A percentile compares a stretch with the other conserved stretches of the same genome.
Conservation (phyloP, 2,329 filamentous ascomycete species). For the Talaromyces sp. region DNA sequence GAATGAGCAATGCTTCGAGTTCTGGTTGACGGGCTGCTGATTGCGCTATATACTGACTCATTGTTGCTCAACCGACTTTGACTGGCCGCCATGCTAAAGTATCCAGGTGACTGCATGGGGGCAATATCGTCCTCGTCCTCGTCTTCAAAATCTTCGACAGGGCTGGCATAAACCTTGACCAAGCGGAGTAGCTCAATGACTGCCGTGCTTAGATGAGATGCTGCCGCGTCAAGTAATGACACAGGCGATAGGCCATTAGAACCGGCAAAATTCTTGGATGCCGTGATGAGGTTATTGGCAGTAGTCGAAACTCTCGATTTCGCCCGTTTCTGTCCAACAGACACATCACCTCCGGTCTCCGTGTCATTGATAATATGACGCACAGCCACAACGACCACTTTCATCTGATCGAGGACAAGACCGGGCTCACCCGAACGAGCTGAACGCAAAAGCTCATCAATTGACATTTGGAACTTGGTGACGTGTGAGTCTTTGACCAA, state of each 20-base stretch:
- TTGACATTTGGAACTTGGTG: slow-evolving; percentile 88
- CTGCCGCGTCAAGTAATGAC: slow-evolving; percentile 88
- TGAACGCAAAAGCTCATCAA: slow-evolving; percentile 79
- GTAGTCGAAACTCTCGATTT: slow-evolving; percentile 83
- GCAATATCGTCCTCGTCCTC: slow-evolving; percentile 63
- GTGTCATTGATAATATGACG: slow-evolving; percentile 81
- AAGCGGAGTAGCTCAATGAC: slow-evolving; percentile 78
- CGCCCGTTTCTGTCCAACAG: slow-evolving; percentile 61
- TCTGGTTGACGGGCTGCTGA: slow-evolving; percentile 56
- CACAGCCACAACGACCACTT: slow-evolving; percentile 74
- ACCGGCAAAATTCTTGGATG: slow-evolving; percentile 82
- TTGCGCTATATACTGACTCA: slow-evolving; percentile 69
- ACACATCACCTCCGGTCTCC: slow-evolving; percentile 51
- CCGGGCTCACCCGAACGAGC: slow-evolving; percentile 70
- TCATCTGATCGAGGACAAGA: slow-evolving; percentile 78
- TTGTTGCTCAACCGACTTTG: slow-evolving; percentile 53
- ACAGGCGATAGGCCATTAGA: slow-evolving; percentile 83
- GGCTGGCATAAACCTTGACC: slow-evolving; percentile 77
- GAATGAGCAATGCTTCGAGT: slow-evolving; percentile 30
- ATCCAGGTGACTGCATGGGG: slow-evolving; percentile 62
- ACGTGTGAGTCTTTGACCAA: slow-evolving; percentile 86
- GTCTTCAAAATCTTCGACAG: slow-evolving; percentile 68
- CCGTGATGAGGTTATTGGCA: slow-evolving; percentile 92
- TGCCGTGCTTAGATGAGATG: slow-evolving; percentile 79
- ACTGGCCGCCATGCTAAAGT: slow-evolving; percentile 57